Base-by-base conservation (phyloP, 305 asterid genomes). In the Euphrasia arctica region DNA sequence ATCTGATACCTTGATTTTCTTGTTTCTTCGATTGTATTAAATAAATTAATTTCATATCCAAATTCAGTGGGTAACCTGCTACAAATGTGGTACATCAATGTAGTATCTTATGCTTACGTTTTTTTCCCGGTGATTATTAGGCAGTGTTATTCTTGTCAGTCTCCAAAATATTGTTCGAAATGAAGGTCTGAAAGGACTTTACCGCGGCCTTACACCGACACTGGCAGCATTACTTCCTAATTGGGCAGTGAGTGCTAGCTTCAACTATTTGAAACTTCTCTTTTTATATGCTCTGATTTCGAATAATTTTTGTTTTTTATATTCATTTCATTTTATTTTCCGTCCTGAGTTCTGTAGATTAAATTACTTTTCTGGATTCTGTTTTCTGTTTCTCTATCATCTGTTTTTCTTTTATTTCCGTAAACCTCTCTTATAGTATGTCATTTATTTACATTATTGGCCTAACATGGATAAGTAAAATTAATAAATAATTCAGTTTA, bases 121-220 rank as follows among this genome's bases (percentile, higher is more conserved):
- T 55, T 64, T 74, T 64, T 75, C 58, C 69, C 69, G 68, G 47
- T 72, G 72, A 68, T 71, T 62, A 81, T 69, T 81, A 93, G 99
- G 96, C 62, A 79, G 95, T 78, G 84, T 93, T 65, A 90, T 93
- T 76, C 65, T 85, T 63, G 81, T 88, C 72, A 88, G 89, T 81
- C 83, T 93, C n/a, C 87, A 80, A 66, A 75, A 71, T 70, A 88
- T 93, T 54, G 72, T 93, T 64, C 80, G 76, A 45, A 80, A 73
- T 12, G 97, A 93, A 82, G 99, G 99, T 57, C 45, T 81, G 58
- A 82, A 74, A 85, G 99, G 99, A 60, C 87, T 93, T 64, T 93
- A 93, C 78, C 95, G 97, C 29, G 99, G 99, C 52, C 99, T 93
- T 75, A 85, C 99, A 60, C 99, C 99, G 45, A 90, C 97, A 58